Evolutionary conservation across 371 early-diverging fungal species (phyloP), one percentile per base, ranked within the genome.

Genomic region (Mortierella sp.): DNA sequence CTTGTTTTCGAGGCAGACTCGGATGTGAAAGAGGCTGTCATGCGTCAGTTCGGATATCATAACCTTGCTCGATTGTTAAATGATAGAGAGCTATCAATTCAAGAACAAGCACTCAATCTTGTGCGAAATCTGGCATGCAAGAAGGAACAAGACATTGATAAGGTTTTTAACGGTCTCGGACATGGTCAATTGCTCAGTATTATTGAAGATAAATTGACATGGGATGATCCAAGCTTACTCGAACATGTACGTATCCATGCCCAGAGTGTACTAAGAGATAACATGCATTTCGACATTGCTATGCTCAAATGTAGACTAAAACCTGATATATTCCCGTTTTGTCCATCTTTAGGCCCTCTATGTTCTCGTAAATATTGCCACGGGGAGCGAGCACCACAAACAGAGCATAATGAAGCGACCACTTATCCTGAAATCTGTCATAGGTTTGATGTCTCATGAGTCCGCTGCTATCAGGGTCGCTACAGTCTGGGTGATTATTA

Each of bases 61-160:
- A 84, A 84, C 4, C 82, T 96, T 63, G 81, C 67, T 11, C 57
- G 47, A 83, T 83, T 96, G 33, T 70, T 95, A 22, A 84, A 92
- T 64, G 94, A 95, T 63, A 66, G 77, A 4, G 90, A 91, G 9
- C 41, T 84, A 0, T 85, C 77, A 0, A 88, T 96, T 13, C 94
- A 95, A 83, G 94, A 94, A 74, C 95, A 97, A 66, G 92, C 95
- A 0, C 74, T 97, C 5, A 92, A 91, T 72, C 86, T 96, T 28
- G 84, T 96, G 0, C 85, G 97, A 13, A 97, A 97, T 75, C 84
- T 96, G 15, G 94, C 89, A 0, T 92, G 91, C 70, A 91, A 89
- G 6, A 87, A 88, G 43, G 87, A 88, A 55, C 78, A 88, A 76
- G 93, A 93, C 72, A 90, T 95, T 68, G 90, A 92, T 13, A 77